phyloP scores from a whole-genome alignment of 371 early-diverging fungal species.

The Mycotypha africana region DNA sequence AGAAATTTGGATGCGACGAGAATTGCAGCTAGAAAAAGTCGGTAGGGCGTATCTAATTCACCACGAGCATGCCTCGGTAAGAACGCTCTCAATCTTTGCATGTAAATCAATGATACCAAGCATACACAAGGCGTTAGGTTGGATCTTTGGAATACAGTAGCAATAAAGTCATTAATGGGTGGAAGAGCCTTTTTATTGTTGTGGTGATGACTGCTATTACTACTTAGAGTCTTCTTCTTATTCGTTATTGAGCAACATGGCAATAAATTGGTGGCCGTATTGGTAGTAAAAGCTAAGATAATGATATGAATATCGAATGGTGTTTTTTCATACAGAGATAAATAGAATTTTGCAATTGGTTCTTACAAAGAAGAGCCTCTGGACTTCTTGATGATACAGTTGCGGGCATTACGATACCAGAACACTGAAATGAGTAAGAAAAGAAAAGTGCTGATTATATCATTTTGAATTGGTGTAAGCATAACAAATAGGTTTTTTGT shows the following conservation, averaged over 20 bases:
- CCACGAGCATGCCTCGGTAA: conserved; percentile 64
- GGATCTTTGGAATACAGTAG: conserved; percentile 31
- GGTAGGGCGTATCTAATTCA: conserved; percentile 70
- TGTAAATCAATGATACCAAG: conserved; percentile 65
- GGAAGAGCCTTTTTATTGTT: conserved; percentile 18
- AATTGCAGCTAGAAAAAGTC: conserved; percentile 67
- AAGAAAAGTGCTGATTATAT: no score
- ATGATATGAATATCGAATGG: not conserved
- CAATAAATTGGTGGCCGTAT: conserved; percentile 39
- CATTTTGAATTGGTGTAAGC: no score
- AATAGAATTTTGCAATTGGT: not conserved
- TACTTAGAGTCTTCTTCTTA: conserved; percentile 2
- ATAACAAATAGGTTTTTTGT: no score
- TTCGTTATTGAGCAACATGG: conserved; percentile 18
- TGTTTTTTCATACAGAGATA: not conserved
- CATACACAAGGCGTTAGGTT: conserved; percentile 43
- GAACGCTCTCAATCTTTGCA: conserved; percentile 64
- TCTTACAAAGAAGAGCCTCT: conserved; percentile 41
- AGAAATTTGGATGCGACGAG: conserved; percentile 65
- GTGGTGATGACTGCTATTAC: no score
- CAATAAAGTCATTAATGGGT: conserved; percentile 36
- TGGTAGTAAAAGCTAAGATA: conserved; percentile 34
- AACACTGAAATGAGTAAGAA: no score
- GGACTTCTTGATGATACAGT: conserved; percentile 43
- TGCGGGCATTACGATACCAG: conserved; percentile 21